phyloP scores from a whole-genome alignment of 2,329 filamentous ascomycete species.

The Penicillium sp. region DNA sequence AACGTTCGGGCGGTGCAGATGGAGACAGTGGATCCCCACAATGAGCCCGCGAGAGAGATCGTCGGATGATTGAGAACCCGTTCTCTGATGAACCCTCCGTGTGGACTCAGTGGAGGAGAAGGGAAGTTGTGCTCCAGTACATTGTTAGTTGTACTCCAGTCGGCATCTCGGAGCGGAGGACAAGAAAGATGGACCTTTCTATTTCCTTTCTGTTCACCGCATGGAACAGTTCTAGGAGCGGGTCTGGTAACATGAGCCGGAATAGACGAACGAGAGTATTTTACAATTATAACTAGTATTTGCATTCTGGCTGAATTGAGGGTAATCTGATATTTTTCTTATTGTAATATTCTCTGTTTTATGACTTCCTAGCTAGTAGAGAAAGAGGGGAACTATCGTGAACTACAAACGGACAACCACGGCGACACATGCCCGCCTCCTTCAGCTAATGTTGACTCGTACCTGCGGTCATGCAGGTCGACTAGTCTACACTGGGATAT shows the following conservation, averaged over 20 bases:
- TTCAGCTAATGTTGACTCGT: slow-evolving; percentile 5
- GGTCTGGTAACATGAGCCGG: slow-evolving; percentile 6
- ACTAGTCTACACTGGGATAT: neutral
- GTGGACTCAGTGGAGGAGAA: slow-evolving; percentile 2
- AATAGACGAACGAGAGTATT: neutral
- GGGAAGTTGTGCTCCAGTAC: neutral
- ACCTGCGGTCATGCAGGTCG: slow-evolving; percentile 15
- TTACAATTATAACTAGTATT: neutral
- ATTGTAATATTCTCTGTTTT: neutral
- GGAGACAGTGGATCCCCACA: slow-evolving; percentile 20
- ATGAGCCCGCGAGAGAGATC: slow-evolving; percentile 21
- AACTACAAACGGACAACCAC: neutral
- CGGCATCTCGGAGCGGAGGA: neutral
- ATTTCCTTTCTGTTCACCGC: slow-evolving; percentile 2
- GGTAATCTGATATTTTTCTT: neutral
- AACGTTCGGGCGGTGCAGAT: slow-evolving; percentile 34
- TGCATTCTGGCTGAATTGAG: neutral
- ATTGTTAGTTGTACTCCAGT: neutral
- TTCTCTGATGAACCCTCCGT: slow-evolving; percentile 20
- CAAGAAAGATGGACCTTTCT: neutral
- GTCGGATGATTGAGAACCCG: slow-evolving; percentile 24
- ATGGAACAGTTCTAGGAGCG: neutral
- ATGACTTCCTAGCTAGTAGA: neutral
- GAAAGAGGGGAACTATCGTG: neutral
- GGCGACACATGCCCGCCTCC: neutral